Evolutionary conservation across 805 yeast species (phyloP).

Genomic region (Yarrowia keelungensis): DNA sequence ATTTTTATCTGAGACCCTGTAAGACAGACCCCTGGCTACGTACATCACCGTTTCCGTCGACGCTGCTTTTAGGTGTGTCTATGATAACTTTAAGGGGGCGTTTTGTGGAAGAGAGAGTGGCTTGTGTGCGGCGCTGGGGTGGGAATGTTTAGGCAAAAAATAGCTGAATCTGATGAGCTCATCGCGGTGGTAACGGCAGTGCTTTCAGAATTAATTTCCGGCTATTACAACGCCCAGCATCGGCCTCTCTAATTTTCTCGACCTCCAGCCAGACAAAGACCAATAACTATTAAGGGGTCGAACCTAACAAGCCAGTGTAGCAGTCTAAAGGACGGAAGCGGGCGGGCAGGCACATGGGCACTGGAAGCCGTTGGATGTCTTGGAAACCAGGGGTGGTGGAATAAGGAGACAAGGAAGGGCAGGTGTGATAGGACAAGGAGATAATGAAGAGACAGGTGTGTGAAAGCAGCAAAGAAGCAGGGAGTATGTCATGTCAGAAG

Average conservation of each 20-base stretch:
- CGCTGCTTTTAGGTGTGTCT: slow-evolving; percentile 1
- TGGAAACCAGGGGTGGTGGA: neutral
- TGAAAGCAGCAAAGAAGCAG: too few species aligned
- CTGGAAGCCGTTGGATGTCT: neutral
- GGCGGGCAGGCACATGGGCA: neutral
- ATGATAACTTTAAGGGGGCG: neutral
- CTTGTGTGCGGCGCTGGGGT: neutral
- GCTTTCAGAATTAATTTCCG: too few species aligned
- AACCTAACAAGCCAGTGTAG: neutral
- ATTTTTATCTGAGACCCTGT: neutral
- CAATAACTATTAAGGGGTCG: neutral
- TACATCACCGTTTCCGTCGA: slow-evolving; percentile 27
- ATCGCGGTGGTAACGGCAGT: too few species aligned
- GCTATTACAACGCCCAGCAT: too few species aligned
- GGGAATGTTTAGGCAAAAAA: neutral
- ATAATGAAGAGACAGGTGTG: too few species aligned
- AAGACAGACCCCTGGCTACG: slow-evolving; percentile 7
- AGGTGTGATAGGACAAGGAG: too few species aligned
- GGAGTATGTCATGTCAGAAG: too few species aligned
- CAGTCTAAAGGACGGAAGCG: neutral
- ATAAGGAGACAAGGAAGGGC: too few species aligned
- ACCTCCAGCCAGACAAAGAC: neutral
- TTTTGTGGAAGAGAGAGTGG: too few species aligned
- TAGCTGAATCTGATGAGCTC: too few species aligned
- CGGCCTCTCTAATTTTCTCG: too few species aligned